Conservation (phyloP, 257 asterid species). For the Knoxia roxburghii region DNA sequence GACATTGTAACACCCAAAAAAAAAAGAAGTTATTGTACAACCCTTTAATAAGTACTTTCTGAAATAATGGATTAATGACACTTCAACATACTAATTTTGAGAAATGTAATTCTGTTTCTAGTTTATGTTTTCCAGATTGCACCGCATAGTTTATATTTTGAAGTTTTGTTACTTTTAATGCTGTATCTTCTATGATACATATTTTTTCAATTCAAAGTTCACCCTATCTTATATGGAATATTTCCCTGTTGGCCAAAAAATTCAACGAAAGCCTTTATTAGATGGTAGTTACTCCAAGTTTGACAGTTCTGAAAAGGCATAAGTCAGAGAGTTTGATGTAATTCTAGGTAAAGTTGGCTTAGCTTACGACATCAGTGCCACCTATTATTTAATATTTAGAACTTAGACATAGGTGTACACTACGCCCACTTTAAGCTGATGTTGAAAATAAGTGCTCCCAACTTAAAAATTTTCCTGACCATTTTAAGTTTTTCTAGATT, state of each 20-base stretch:
- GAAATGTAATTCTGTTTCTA: background rate
- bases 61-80: background rate
- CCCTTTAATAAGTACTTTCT: background rate
- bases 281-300: background rate
- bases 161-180: background rate
- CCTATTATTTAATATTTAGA: background rate
- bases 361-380: background rate
- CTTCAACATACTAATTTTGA: background rate
- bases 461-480: background rate
- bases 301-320: background rate
- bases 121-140: background rate
- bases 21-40: no score
- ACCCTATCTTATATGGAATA: background rate
- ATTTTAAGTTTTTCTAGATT: background rate
- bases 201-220: background rate
- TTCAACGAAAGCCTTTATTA: background rate
- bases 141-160: background rate
- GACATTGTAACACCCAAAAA: background rate
- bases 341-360: background rate
- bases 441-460: background rate
- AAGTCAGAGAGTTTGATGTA: no score
- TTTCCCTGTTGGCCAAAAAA: background rate
- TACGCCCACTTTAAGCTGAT: background rate
- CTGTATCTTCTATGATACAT: background rate
- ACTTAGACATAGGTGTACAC: background rate